phyloP scores from a whole-genome alignment of 2,329 filamentous ascomycete genomes.

The Sporothrix pallida region DNA sequence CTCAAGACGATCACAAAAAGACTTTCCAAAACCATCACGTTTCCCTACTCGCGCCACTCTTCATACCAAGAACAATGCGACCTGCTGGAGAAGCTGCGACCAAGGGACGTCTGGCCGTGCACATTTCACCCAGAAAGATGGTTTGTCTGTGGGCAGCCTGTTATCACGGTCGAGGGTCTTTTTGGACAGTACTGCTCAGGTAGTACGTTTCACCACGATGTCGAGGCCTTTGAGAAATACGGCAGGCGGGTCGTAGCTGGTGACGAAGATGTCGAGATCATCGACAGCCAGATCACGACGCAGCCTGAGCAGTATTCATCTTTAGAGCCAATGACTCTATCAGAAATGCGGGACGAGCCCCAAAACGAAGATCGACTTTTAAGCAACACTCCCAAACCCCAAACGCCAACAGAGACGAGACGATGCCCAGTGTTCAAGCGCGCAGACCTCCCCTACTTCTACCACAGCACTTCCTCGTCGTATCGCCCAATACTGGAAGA shows the following conservation, averaged over 20 bases:
- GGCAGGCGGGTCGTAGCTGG: neutral
- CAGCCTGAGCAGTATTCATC: neutral
- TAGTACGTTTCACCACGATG: constrained; percentile 68
- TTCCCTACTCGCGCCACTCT: constrained; percentile 89
- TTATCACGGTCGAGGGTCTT: constrained; percentile 66
- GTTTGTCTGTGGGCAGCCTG: constrained; percentile 55
- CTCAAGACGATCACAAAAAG: too few relatives aligned
- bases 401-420: neutral
- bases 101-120: constrained; percentile 81
- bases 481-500: neutral
- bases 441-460: constrained; percentile 23
- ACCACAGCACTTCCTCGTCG: neutral
- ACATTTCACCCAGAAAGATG: constrained; percentile 71
- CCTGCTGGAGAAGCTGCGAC: constrained; percentile 70
- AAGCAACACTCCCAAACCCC: too few relatives aligned
- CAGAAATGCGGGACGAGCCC: neutral
- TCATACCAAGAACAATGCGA: constrained; percentile 80
- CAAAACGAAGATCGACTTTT: neutral
- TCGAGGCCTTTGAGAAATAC: constrained; percentile 26
- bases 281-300: constrained; percentile 31
- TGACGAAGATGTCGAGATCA: neutral
- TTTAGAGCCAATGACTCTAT: neutral
- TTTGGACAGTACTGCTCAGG: constrained; percentile 74
- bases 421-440: neutral
- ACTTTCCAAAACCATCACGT: constrained; percentile 56